Conservation (phyloP, 305 asterid genomes). For the Fraxinus xanthoxyloides region DNA sequence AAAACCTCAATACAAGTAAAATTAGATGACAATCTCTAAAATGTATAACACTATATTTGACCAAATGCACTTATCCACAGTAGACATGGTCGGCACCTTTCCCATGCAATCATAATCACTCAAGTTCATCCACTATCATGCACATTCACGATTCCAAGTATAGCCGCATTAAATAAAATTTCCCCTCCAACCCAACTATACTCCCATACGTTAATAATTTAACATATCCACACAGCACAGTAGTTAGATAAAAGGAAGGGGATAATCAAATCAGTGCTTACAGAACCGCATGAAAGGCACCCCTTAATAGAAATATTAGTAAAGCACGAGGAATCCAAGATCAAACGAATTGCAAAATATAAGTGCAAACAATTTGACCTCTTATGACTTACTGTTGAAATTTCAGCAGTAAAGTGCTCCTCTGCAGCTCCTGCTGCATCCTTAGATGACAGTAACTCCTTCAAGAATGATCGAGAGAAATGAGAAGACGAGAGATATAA, state of each 20-base stretch:
- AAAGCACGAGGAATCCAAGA: background rate
- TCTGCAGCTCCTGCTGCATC: slow-evolving; percentile 70
- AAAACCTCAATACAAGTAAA: background rate
- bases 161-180: too few relatives aligned
- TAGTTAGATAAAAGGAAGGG: background rate
- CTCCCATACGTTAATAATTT: background rate
- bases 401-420: slow-evolving; percentile 66
- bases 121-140: too few relatives aligned
- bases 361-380: background rate
- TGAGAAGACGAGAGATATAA: too few relatives aligned
- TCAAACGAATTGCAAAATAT: background rate
- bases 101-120: background rate
- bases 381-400: slow-evolving; percentile 59
- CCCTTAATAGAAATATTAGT: background rate
- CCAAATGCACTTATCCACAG: background rate
- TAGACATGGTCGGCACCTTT: background rate
- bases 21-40: background rate
- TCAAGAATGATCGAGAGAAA: too few relatives aligned
- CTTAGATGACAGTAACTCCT: slow-evolving; percentile 37
- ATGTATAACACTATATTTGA: background rate
- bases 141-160: too few relatives aligned
- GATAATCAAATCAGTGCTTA: background rate
- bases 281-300: background rate
- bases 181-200: background rate
- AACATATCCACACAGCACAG: background rate